Evolutionary conservation across 2,329 filamentous ascomycete species (phyloP), one percentile per base, ranked within the genome.

Genomic region (Cladosporium sp.): DNA sequence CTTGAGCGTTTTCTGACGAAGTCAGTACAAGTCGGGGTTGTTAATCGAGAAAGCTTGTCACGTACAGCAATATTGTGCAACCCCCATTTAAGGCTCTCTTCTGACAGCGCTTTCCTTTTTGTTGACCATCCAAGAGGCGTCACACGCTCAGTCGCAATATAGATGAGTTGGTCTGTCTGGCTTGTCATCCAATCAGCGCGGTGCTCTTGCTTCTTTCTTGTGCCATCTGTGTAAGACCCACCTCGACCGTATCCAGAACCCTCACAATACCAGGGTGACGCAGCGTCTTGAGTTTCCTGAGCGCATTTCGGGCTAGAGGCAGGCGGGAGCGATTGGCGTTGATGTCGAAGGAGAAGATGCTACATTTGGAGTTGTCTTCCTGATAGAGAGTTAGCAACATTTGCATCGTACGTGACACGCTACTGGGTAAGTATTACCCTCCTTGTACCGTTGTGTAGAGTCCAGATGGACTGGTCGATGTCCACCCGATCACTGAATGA

Each of bases 71-170:
- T 75, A 60, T 83, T 88, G 68, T 89, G 87, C 35, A 98, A 71
- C 0, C 93, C 93, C 93, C 93, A 98, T 81, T 96, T 98, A 41
- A 93, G 82, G 1, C 92, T 97, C 73, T 97, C 93, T 35, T 89
- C 84, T 53, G 83, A 90, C 54, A 97, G 69, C 65, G 88, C 93
- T 72, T 88, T 91, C 59, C 92, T 78, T 72, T 86, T 89, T 40
- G 94, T 84, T 62, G 94, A 85, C 93, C 93, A 97, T 59, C 84
- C 82, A 46, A 98, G 73, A 3, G 93, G 93, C 11, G 84, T 83
- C 8, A 98, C 75, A 57, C 91, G 82, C 72, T 98, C 93, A 19
- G 91, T 97, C 50, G 93, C 90, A 66, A 98, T 90, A 67, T 97
- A 96, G 55, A 98, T 93, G 65, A 93, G 92, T 20, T 87, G 82